phyloP scores from a whole-genome alignment of 208 protist genomes.

The Trypanosoma melophagium region DNA sequence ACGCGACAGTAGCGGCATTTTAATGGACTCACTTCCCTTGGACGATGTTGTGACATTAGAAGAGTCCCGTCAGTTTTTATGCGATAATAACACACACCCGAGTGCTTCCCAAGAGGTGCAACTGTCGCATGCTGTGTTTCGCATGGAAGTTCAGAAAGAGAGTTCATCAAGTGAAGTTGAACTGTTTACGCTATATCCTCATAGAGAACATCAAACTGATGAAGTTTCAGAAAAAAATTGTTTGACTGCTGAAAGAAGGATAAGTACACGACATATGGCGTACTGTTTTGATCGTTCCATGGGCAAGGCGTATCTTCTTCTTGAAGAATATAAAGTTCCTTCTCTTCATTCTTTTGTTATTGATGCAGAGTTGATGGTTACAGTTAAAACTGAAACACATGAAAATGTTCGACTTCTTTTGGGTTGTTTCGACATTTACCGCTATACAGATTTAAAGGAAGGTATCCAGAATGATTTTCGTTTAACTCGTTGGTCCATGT shows the following conservation, averaged over 20 bases:
- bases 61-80: slow-evolving; percentile 9
- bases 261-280: slow-evolving; percentile 25
- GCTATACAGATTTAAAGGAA: slow-evolving; percentile 23
- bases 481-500: slow-evolving; percentile 36
- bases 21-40: background rate
- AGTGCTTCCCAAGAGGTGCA: background rate
- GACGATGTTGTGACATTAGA: slow-evolving; percentile 26
- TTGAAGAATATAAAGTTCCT: slow-evolving; percentile 31
- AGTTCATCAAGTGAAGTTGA: background rate
- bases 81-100: background rate
- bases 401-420: slow-evolving; percentile 25
- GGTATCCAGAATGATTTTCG: slow-evolving; percentile 6
- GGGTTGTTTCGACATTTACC: slow-evolving; percentile 62
- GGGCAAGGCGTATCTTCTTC: slow-evolving; percentile 49
- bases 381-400: background rate
- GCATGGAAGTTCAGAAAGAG: background rate
- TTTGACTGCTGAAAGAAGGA: slow-evolving; percentile 12
- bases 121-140: slow-evolving; percentile 13
- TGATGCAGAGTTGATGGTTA: slow-evolving; percentile 66
- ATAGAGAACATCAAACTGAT: background rate
- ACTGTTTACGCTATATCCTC: no score
- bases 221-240: background rate
- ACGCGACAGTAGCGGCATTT: background rate
- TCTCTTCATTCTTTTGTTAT: slow-evolving; percentile 37
- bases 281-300: slow-evolving; percentile 65